Evolutionary conservation across 768 basidiomycete species (phyloP), one percentile per base, ranked within the genome.

Genomic region (Ramaria sp.): DNA sequence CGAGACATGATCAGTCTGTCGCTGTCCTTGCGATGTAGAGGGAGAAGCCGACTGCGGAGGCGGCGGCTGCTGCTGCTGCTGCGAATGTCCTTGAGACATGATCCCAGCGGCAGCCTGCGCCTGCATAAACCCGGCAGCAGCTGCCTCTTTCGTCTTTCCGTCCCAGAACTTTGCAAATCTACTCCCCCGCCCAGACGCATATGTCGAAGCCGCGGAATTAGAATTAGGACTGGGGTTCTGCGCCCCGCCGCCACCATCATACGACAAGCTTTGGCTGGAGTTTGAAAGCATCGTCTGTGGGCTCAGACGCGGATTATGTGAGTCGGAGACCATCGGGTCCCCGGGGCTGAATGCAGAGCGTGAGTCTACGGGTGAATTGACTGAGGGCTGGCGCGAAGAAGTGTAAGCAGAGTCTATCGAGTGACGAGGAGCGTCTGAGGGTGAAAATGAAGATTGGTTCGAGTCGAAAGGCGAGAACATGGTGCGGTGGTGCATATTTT

Each of bases 141-240:
- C 82, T 60, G 76, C 77, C 24, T 71, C 68, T 17, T 70, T 64
- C 31, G 66, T 64, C 67, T 87, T 89, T n/a, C 78, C 78, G 62
- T 91, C 88, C 61, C 91, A 91, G 68, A 90, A 89, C 66, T 90
- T 91, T 33, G 88, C 89, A 67, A 91, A 86, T 38, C 89, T 82
- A 65, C 88, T 91, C 41, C 88, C 88, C 67, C 84, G 88, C 24
- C 75, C 75, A 33, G 74, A 71, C 13, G 79, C 73, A 64, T 78
- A 72, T 33, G 77, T 75, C 27, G 74, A 73, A 22, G 59, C 39
- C 30, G 22, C 37, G 10, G 34, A 10, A 31, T 30, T 30, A 1
- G 49, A 34, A 17, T 39, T 39, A 2, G 45, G 55, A 37, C 46
- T 50, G 13, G 46, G 12, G 37, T 50, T 43, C 22, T 57, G 47